Evolutionary conservation across 164 flowering plant genomes (phyloP).

Genomic region (Hamamelis virginiana): DNA sequence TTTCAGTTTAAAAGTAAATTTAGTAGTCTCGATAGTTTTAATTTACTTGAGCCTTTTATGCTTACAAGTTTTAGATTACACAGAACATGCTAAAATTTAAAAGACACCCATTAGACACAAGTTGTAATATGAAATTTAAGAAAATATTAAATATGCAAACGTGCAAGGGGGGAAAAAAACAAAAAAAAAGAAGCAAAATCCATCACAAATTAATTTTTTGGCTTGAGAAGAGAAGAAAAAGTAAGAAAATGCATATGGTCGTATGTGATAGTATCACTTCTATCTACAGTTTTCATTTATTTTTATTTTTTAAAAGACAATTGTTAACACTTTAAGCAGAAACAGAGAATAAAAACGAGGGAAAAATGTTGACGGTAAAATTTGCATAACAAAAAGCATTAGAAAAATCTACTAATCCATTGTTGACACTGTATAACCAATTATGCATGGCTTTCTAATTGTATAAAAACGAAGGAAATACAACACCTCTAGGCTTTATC

Average conservation of each 20-base stretch:
- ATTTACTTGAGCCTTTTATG: too few species aligned
- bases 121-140: neutral
- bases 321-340: too few species aligned
- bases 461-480: neutral
- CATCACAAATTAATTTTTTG: too few species aligned
- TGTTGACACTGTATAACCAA: neutral
- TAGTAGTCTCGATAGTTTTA: too few species aligned
- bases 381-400: neutral
- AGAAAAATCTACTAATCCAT: neutral
- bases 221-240: too few species aligned
- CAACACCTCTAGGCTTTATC: constrained; percentile 53
- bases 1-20: too few species aligned
- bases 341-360: neutral
- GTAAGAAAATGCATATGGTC: too few species aligned
- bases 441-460: neutral
- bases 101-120: neutral
- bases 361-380: neutral
- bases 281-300: too few species aligned
- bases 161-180: neutral
- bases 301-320: too few species aligned
- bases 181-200: too few species aligned
- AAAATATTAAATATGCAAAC: neutral
- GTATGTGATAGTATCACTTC: too few species aligned
- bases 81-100: neutral
- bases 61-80: neutral